A percentile compares a stretch with the other conserved stretches of the same genome.
Conservation (phyloP, 306 rosid species). For the barrel medic (Medicago truncatula) region MtrunA17r5.0-ANR NC_053045.1:40228501-40229000, state of each 20-base stretch:
- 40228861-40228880: conserved; percentile 25
- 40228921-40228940: conserved; percentile 26
- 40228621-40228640: conserved; percentile 1
- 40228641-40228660: conserved; percentile 5
- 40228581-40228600: background rate
- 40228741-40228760: background rate
- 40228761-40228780: conserved; percentile 39
- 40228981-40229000: too few relatives aligned
- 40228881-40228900: conserved; percentile 20
- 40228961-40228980: too few relatives aligned
- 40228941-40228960: background rate
- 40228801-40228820: too few relatives aligned
- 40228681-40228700: background rate
- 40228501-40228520: background rate
- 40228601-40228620: background rate
- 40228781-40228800: conserved; percentile 11
- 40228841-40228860: background rate
- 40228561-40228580: conserved; percentile 6
- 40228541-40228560: background rate
- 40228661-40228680: conserved; percentile 4
- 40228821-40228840: background rate
- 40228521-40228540: conserved; percentile 42
- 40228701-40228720: conserved; percentile 10
- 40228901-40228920: conserved; percentile 25
- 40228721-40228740: conserved; percentile 46